Conservation (phyloP, 2,329 filamentous ascomycete genomes). For the Plectosphaerella plurivora region DNA sequence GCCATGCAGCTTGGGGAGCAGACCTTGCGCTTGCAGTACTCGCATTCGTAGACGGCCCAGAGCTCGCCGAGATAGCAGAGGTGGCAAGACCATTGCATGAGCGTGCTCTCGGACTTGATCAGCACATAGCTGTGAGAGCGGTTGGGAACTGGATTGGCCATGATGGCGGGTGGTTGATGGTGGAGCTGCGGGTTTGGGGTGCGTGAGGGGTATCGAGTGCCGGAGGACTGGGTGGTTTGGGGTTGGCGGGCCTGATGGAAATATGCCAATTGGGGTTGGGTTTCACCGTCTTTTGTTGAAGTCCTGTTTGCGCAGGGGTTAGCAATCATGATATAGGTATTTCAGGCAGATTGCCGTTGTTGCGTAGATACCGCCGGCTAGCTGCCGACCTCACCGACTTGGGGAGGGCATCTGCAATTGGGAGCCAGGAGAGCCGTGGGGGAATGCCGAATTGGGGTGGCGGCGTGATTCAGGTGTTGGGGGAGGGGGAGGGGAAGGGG, state of each 20-base stretch:
- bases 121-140: constrained; percentile 58
- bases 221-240: too few relatives aligned
- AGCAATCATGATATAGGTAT: too few relatives aligned
- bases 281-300: too few relatives aligned
- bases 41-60: constrained; percentile 67
- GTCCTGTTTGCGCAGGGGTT: too few relatives aligned
- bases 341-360: too few relatives aligned
- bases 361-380: too few relatives aligned
- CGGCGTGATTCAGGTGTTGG: too few relatives aligned
- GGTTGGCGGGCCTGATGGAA: too few relatives aligned
- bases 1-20: constrained; percentile 28
- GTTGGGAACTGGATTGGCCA: constrained; percentile 27
- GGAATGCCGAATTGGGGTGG: neutral
- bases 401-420: neutral
- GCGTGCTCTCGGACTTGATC: constrained; percentile 62
- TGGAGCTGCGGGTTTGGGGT: too few relatives aligned
- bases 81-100: constrained; percentile 63
- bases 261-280: too few relatives aligned
- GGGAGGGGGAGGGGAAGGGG: neutral
- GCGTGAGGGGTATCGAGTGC: too few relatives aligned
- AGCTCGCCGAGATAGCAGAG: constrained; percentile 61
- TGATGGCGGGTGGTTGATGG: constrained; percentile 20
- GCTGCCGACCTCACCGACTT: too few relatives aligned
- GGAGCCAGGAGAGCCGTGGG: neutral
- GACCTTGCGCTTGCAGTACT: constrained; percentile 63